These are phyloP conservation scores for Penicillium sp. DNA, from an alignment of 2,329 filamentous ascomycete genomes.

Conservation along the genomic window DNA sequence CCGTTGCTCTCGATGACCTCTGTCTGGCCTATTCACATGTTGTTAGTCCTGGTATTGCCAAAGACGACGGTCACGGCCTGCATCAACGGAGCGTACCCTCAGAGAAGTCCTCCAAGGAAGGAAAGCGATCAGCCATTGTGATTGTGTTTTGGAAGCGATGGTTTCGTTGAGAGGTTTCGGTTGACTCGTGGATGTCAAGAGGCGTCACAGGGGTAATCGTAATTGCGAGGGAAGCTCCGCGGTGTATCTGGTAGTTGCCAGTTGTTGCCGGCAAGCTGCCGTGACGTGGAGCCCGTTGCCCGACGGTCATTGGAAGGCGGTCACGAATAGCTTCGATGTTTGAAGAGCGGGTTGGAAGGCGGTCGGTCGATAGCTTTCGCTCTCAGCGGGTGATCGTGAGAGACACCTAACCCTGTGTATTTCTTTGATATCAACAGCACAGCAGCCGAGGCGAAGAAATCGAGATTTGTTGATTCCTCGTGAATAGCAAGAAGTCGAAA, in stretches of 20 bases:
- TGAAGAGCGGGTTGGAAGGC: not conserved
- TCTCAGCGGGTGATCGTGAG: slow-evolving; percentile 3
- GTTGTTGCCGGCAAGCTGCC: slow-evolving; percentile 14
- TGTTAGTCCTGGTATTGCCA: slow-evolving; percentile 21
- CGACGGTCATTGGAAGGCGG: slow-evolving; percentile 12
- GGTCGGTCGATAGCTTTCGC: slow-evolving; percentile 13
- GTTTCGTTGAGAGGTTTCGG: too few species aligned
- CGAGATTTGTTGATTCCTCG: too few species aligned
- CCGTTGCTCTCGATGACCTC: slow-evolving; percentile 27
- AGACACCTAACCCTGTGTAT: slow-evolving; percentile 9
- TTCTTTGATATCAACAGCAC: not conserved
- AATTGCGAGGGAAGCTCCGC: not conserved
- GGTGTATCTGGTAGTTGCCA: slow-evolving; percentile 15
- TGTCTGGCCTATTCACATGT: slow-evolving; percentile 28
- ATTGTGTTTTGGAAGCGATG: not conserved
- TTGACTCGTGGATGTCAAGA: slow-evolving; percentile 3
- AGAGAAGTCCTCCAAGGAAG: slow-evolving; percentile 72
- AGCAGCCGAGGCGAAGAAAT: too few species aligned
- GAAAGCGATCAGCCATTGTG: slow-evolving; percentile 70
- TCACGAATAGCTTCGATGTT: not conserved
- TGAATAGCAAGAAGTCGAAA: too few species aligned
- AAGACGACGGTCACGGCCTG: slow-evolving; percentile 15
- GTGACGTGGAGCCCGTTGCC: not conserved
- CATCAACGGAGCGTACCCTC: slow-evolving; percentile 41
- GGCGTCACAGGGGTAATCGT: not conserved